These are phyloP conservation scores for Dendrothele bispora DNA, from an alignment of 768 basidiomycete genomes.

Conservation along the genomic window DNA sequence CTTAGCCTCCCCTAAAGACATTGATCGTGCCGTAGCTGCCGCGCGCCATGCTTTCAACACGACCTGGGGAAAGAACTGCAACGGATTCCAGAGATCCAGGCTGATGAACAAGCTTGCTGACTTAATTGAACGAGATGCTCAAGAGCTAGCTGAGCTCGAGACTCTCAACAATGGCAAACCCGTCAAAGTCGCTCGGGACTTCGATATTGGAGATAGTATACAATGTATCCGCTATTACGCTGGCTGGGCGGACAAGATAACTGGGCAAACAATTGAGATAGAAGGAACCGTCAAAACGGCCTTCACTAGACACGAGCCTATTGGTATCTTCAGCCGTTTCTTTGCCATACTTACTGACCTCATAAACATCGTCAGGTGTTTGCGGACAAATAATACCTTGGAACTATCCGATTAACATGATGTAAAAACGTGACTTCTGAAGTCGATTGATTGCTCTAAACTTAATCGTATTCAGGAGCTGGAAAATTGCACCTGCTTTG, in stretches of 20 bases:
- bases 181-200: conserved; percentile 61
- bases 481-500: conserved; percentile 93
- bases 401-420: conserved; percentile 92
- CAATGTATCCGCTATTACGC: conserved; percentile 89
- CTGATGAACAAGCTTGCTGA: conserved; percentile 86
- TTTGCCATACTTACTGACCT: too few species aligned
- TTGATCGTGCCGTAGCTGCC: conserved; percentile 81
- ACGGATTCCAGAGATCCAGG: conserved; percentile 79
- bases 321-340: conserved; percentile 96
- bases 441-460: neutral
- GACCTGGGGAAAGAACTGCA: conserved; percentile 87
- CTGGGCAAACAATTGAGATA: conserved; percentile 83
- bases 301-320: conserved; percentile 86
- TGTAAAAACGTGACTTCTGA: conserved; percentile 38
- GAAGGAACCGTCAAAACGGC: conserved; percentile 80
- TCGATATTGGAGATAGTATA: conserved; percentile 77
- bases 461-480: conserved; percentile 47
- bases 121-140: conserved; percentile 81
- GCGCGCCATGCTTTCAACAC: conserved; percentile 82
- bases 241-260: conserved; percentile 94
- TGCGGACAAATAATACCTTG: conserved; percentile 60
- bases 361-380: neutral
- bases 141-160: conserved; percentile 84
- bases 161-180: conserved; percentile 91
- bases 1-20: conserved; percentile 68